Base-by-base conservation (phyloP, 208 protist species). In the Wallacemonas sp. region DNA sequence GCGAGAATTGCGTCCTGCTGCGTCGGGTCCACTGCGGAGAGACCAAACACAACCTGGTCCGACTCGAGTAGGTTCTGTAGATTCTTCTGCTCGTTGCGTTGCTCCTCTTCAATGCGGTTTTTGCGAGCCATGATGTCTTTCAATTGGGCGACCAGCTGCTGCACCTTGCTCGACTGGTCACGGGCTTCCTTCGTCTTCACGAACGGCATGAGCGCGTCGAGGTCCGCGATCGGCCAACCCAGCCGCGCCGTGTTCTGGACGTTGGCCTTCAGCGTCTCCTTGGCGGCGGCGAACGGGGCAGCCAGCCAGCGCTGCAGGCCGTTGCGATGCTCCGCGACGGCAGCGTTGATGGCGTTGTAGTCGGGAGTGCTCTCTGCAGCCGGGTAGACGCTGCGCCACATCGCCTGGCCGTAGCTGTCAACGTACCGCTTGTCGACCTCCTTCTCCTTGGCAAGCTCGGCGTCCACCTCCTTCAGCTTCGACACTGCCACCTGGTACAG, bases 131-230 rank as follows among this genome's bases (percentile, higher is more conserved):
- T 68, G 8, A 95, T 37, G 36, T 71, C 67, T 66, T 89, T 80
- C 53, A 95, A 71, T 29, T 71, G 46, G 57, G 67, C 66, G 36
- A 88, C 73, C 0, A 83, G 60, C 29, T 68, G 55, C 68, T 81
- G 63, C 24, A 92, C 79, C 63, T 83, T 84, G 55, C 44, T 41
- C 26, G 75, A 79, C 74, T 87, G 78, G 63, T 88, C 63, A 19
- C 74, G 70, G 10, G 79, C 76, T 57, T 87, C 86, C 59, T 85
- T 83, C 15, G 79, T 85, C 30, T 87, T 73, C 26, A 79, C 68
- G 72, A 87, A 92, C 0, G 90, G 90, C 84, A 95, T 92, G 27
- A 95, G 77, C 17, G 80, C 78, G 53, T 95, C 87, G 24, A 95
- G 50, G 50, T 95, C 90, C 5, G 8, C 37, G 54, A 89, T 85